Evolutionary conservation across 2,329 filamentous ascomycete genomes (phyloP).

Genomic region (Colletotrichum navitas): DNA sequence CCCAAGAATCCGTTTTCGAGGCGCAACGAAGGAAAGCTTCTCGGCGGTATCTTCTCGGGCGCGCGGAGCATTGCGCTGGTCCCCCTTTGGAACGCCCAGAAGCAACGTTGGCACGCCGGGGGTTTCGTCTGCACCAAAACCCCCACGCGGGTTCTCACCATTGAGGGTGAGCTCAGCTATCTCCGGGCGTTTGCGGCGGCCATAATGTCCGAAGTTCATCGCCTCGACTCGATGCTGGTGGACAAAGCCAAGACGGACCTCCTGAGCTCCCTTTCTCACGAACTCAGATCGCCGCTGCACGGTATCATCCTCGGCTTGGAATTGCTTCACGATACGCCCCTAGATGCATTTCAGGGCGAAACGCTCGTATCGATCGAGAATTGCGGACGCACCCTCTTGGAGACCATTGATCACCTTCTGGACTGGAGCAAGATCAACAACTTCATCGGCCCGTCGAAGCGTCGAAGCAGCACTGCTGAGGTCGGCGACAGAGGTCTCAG

Average conservation of each 20-base stretch:
- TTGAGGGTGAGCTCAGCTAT: slow-evolving; percentile 63
- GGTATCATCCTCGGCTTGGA: slow-evolving; percentile 69
- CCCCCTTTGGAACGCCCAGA: slow-evolving; percentile 61
- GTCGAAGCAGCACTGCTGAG: slow-evolving; percentile 28
- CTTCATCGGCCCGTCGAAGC: slow-evolving; percentile 44
- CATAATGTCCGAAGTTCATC: slow-evolving; percentile 68
- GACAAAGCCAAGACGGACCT: slow-evolving; percentile 68
- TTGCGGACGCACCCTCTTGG: slow-evolving; percentile 59
- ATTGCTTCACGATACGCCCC: slow-evolving; percentile 63
- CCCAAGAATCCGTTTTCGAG: slow-evolving; percentile 22
- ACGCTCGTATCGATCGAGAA: slow-evolving; percentile 59
- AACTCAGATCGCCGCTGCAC: slow-evolving; percentile 71
- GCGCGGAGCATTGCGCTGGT: slow-evolving; percentile 61
- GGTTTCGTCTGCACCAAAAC: slow-evolving; percentile 63
- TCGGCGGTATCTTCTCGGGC: slow-evolving; percentile 55
- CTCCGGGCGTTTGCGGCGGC: slow-evolving; percentile 65
- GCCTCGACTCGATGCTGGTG: slow-evolving; percentile 53
- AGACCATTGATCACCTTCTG: slow-evolving; percentile 63
- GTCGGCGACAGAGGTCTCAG: slow-evolving; percentile 29
- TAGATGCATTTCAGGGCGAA: slow-evolving; percentile 58
- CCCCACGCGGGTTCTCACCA: slow-evolving; percentile 58
- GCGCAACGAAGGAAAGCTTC: slow-evolving; percentile 47
- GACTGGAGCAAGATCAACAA: slow-evolving; percentile 58
- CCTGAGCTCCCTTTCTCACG: slow-evolving; percentile 71
- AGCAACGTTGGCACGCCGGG: slow-evolving; percentile 62